Percentiles rank a stretch among this genome's conserved stretches.
phyloP scores from a whole-genome alignment of 1,284 basidiomycete genomes.

The Ustilago tritici region DNA sequence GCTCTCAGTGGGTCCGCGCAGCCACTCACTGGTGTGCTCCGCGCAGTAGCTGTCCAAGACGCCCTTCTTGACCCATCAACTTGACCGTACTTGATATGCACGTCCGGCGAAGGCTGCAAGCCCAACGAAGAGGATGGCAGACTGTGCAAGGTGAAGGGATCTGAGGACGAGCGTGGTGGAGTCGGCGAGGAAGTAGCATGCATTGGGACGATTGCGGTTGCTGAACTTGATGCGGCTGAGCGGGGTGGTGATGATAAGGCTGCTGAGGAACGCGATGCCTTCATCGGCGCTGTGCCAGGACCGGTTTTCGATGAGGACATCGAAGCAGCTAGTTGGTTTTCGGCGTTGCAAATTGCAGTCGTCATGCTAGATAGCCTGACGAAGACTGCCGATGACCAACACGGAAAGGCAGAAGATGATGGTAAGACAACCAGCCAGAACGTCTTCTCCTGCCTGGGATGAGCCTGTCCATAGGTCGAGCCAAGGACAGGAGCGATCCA shows the following conservation, averaged over 20 bases:
- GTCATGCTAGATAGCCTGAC: no score
- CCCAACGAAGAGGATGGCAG: neutral
- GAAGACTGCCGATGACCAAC: no score
- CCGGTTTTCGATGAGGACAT: no score
- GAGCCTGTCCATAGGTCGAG: neutral
- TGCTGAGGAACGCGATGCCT: neutral
- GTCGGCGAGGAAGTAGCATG: neutral
- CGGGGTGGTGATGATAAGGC: neutral
- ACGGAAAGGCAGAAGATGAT: no score
- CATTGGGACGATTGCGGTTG: neutral
- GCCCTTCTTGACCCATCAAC: neutral
- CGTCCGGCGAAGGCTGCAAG: neutral
- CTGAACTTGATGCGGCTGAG: neutral
- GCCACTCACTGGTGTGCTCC: neutral
- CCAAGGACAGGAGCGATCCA: neutral
- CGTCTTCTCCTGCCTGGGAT: no score
- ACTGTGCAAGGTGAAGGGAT: neutral
- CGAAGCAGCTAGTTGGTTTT: no score
- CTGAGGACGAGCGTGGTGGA: slow-evolving; percentile 2
- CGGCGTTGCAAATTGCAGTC: no score
- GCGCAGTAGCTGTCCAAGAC: slow-evolving; percentile 6
- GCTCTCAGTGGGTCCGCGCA: slow-evolving; percentile 3
- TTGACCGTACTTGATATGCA: neutral
- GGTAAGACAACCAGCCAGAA: no score
- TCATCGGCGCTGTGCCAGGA: no score